These are phyloP conservation scores for Dalechampia spathulata DNA, from an alignment of 441 rosid species.

Conservation along the genomic window DNA sequence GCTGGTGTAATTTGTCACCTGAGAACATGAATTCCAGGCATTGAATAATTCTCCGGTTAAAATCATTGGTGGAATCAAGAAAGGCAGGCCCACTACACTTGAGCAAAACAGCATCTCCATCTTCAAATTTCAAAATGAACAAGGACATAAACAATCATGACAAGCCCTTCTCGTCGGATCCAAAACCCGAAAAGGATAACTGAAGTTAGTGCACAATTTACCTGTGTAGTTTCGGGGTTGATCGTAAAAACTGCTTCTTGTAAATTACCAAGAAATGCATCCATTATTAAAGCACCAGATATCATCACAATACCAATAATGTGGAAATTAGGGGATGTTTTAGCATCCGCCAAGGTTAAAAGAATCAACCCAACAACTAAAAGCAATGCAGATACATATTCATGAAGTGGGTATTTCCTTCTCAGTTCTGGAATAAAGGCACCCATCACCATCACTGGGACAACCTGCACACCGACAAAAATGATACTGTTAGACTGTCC, in stretches of 20 bases:
- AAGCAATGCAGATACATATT: constrained; percentile 64
- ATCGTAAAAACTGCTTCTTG: constrained; percentile 86
- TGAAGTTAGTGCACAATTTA: constrained; percentile 11
- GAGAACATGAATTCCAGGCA: constrained; percentile 80
- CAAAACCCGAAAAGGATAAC: background rate
- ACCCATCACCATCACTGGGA: constrained; percentile 94
- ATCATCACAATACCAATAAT: constrained; percentile 73
- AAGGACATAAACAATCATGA: too few relatives aligned
- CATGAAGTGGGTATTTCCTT: constrained; percentile 64
- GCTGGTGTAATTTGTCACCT: constrained; percentile 45
- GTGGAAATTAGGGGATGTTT: constrained; percentile 78
- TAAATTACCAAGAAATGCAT: constrained; percentile 76
- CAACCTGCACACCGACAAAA: constrained; percentile 47
- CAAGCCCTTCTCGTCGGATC: background rate
- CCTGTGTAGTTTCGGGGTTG: constrained; percentile 92
- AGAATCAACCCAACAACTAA: constrained; percentile 69
- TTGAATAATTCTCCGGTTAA: constrained; percentile 68
- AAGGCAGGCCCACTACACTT: constrained; percentile 75
- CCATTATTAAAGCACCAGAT: constrained; percentile 70
- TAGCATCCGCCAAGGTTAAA: constrained; percentile 87
- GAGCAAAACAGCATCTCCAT: constrained; percentile 96
- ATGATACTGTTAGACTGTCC: too few relatives aligned
- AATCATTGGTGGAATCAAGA: constrained; percentile 82
- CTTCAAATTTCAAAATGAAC: constrained; percentile 29
- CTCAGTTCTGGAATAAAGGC: constrained; percentile 79